Conservation (phyloP, 805 yeast species). For the Lipomyces sp. region DNA sequence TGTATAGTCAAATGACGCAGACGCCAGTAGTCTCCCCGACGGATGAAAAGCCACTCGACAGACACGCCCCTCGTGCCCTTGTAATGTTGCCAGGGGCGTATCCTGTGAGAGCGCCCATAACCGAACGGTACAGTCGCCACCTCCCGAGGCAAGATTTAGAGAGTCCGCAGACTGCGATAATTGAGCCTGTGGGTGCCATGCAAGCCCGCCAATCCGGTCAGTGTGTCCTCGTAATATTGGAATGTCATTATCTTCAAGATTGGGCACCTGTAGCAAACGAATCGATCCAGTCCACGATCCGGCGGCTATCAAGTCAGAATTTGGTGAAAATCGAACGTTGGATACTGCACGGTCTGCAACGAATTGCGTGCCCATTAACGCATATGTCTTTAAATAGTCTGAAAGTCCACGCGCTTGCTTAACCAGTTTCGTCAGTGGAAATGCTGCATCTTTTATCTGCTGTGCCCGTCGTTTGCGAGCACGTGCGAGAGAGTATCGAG, state of each 20-base stretch:
- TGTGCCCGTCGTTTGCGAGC: constrained; percentile 22
- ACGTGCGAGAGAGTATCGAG: constrained; percentile 55
- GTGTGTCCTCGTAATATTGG: constrained; percentile 52
- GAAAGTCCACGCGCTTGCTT: constrained; percentile 54
- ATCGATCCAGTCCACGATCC: constrained; percentile 88
- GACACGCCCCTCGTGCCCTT: constrained; percentile 63
- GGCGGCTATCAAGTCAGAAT: constrained; percentile 54
- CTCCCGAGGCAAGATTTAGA: constrained; percentile 50
- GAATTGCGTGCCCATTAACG: constrained; percentile 69
- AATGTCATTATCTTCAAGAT: constrained; percentile 46
- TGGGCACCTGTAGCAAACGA: constrained; percentile 52
- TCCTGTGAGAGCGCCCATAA: constrained; percentile 45
- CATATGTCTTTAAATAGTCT: constrained; percentile 46
- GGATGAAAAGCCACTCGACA: constrained; percentile 71
- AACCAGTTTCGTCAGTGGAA: constrained; percentile 53
- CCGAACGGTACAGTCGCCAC: constrained; percentile 52
- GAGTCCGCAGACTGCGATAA: constrained; percentile 31
- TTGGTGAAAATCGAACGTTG: constrained; percentile 53
- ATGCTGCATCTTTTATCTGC: constrained; percentile 37
- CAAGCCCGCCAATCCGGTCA: constrained; percentile 73
- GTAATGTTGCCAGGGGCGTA: constrained; percentile 39
- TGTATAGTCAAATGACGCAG: constrained; percentile 81
- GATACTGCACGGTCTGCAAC: constrained; percentile 74
- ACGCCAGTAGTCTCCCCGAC: constrained; percentile 56
- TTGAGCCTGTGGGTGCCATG: constrained; percentile 57